Base-by-base conservation (phyloP, 2,329 filamentous ascomycete genomes). In the Ambrosiella beaveri region DNA sequence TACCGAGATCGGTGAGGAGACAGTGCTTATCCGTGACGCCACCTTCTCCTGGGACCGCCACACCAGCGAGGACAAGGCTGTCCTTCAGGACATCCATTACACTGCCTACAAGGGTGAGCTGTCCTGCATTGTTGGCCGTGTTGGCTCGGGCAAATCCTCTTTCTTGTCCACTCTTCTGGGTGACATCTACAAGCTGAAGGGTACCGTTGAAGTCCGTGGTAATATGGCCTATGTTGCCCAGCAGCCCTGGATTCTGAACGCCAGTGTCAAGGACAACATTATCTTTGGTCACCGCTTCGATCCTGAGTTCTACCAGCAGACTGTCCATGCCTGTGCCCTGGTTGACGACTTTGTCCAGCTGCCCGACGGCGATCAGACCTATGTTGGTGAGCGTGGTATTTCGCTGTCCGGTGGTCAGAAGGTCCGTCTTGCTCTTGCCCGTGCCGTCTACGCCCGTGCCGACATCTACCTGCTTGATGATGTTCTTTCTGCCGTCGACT, bases 341-440 rank as follows among this genome's bases (percentile, higher is more conserved):
- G 67, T 85, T 5, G 90, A 96, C 63, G 93, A 98, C 68, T 96
- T 98, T 70, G 80, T 83, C 52, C 88, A 88, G 64, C 78, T 98
- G 54, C 93, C 93, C 2, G 93, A 98, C 67, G 93, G 94, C 36
- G 94, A 98, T 66, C 86, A 95, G 68, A 98, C 93, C 0, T 86
- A 96, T 65, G 94, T 98, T 41, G 93, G 93, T 59, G 94, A 98
- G 72, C 84, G 93, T 62, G 93, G 93, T 45, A 98, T 98, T 60
- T 97, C 91, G 1, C 74, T 98, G 27, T 96, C 90, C 62, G 91
- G 91, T 63, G 93, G 94, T 5, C 93, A 98, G 68, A 98, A 96
- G 72, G 91, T 93, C 58, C 86, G 93, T 62, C 77, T 98, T 61
- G 91, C 89, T 12, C 76, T 98, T 57, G 93, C 93, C 45, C 81